Conservation (phyloP, 768 basidiomycete genomes). For the Lactarius tabidus region DNA sequence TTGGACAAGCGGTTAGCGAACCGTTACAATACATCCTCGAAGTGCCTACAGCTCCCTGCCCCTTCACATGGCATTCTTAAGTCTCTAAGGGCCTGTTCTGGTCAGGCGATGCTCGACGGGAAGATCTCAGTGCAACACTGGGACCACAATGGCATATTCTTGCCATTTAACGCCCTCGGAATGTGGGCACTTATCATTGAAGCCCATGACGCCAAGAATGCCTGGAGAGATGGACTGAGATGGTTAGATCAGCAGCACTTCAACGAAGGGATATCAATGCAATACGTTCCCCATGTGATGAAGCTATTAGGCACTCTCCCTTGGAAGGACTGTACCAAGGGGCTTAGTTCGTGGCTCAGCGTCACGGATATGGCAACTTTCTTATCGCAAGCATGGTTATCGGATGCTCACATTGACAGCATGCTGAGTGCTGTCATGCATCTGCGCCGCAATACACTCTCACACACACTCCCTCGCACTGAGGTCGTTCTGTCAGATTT, state of each 20-base stretch:
- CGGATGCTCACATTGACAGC: not conserved
- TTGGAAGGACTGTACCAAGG: not conserved
- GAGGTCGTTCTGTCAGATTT: too few relatives aligned
- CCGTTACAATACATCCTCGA: too few relatives aligned
- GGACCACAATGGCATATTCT: not conserved
- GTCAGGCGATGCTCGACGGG: not conserved
- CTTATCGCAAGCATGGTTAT: not conserved
- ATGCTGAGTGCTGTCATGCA: too few relatives aligned
- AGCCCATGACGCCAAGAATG: not conserved
- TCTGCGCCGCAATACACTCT: too few relatives aligned
- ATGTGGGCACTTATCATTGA: not conserved
- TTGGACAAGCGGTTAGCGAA: too few relatives aligned
- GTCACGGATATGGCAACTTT: not conserved
- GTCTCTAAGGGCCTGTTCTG: not conserved
- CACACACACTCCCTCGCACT: too few relatives aligned
- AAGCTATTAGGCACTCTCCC: not conserved
- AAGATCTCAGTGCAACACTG: not conserved
- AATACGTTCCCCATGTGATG: not conserved
- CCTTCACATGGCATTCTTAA: not conserved
- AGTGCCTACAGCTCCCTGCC: not conserved
- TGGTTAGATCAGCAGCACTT: not conserved
- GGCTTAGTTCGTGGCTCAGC: not conserved
- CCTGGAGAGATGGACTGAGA: not conserved
- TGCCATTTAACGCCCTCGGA: not conserved
- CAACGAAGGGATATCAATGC: too few relatives aligned